Evolutionary conservation across 2,329 filamentous ascomycete species (phyloP), one percentile per base, ranked within the genome.

Genomic region (Xylariaceae sp.): DNA sequence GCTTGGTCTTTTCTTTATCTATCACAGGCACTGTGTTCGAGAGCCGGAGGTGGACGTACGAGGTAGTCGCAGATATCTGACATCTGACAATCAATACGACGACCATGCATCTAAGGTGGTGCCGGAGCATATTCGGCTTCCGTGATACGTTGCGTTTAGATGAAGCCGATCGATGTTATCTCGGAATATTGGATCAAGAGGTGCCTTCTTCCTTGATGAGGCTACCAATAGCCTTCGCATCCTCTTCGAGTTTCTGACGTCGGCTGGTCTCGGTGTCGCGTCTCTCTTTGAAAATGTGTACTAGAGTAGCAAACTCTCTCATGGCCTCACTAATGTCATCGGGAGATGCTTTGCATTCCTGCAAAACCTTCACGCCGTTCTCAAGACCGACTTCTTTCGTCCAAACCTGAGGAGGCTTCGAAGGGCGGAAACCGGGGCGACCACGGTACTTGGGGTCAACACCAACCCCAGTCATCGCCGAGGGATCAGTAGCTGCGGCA

Each of bases 311-410:
- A 53, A 80, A 85, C 59, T 83, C 80, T 39, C 74, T 65, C 22
- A 85, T 65, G 4, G 68, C 79, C 50, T 82, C 77, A 22, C 78
- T 78, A 43, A 74, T 73, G 49, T 74, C 70, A n/a, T 72, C 69
- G 1, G 71, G 67, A 22, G 69, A 67, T 24, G 66, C 64, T 43
- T 74, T 67, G 26, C 74, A 73, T 40, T 61, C 67, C 32, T 72
- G 71, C 43, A 85, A 62, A 12, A 71, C 72, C 16, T 72, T 66
- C 34, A 77, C 72, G 2, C 78, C 81, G 16, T 72, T 72, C 40
- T 72, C 66, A 37, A 81, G 67, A 6, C 80, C 81, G 4, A 74
- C 66, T 37, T 83, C 78, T 34, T 68, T 66, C 17, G 74, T 77
- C 81, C 81, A 85, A 3, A 55, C 55, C 36, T 65, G 60, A 43